Evolutionary conservation across 108 stramenopile species (phyloP).

Genomic region (Mayamaea pseudoterrestris): DNA sequence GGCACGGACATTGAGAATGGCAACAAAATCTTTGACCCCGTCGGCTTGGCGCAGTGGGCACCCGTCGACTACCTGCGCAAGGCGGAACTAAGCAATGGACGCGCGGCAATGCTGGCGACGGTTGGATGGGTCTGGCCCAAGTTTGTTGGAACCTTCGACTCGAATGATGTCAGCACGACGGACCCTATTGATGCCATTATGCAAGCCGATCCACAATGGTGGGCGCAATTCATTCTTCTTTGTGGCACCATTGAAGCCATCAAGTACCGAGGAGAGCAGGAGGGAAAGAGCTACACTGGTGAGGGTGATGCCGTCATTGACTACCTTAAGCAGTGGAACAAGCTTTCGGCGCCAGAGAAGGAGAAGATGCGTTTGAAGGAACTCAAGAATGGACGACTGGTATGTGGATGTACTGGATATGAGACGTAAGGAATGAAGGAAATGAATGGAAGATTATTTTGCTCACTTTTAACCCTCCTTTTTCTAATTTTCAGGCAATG

Average conservation of each 20-base stretch:
- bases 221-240: slow-evolving; percentile 83
- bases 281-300: slow-evolving; percentile 74
- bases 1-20: slow-evolving; percentile 48
- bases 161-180: slow-evolving; percentile 62
- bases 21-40: slow-evolving; percentile 66
- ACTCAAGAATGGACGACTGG: slow-evolving; percentile 87
- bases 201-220: slow-evolving; percentile 85
- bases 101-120: slow-evolving; percentile 80
- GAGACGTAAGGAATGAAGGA: no score
- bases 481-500: no score
- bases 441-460: no score
- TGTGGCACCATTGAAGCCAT: slow-evolving; percentile 77
- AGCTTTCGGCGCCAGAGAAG: slow-evolving; percentile 29
- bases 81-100: slow-evolving; percentile 85
- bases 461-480: no score
- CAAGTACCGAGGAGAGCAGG: slow-evolving; percentile 71
- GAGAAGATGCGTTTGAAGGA: slow-evolving; percentile 81
- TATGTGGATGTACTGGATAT: no score
- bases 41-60: slow-evolving; percentile 67
- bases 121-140: slow-evolving; percentile 78
- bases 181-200: slow-evolving; percentile 83
- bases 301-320: slow-evolving; percentile 76
- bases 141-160: slow-evolving; percentile 56
- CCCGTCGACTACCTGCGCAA: slow-evolving; percentile 71
- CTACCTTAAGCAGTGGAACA: slow-evolving; percentile 65